Evolutionary conservation across 306 rosid genomes (phyloP).

Genomic region (Fragaria iinumae): DNA sequence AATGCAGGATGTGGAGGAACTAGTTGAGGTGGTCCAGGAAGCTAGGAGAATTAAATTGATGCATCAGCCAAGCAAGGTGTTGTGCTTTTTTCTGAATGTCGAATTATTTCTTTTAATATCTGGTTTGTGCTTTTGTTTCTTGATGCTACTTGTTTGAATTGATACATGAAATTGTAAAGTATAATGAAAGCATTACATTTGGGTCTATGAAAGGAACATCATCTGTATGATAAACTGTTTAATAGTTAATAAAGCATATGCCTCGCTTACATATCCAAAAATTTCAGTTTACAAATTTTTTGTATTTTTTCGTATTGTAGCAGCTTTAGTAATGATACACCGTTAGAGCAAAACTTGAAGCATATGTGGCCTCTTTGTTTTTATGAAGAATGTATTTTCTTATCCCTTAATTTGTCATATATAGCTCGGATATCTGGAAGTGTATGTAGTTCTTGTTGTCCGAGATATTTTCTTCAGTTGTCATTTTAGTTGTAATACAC

Average conservation of each 20-base stretch:
- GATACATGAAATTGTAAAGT: neutral
- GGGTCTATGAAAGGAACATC: neutral
- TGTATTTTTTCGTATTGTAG: neutral
- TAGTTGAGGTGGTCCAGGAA: conserved; percentile 90
- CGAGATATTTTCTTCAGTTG: neutral
- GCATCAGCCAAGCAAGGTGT: conserved; percentile 95
- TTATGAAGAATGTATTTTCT: neutral
- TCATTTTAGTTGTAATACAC: neutral
- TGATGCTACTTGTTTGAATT: neutral
- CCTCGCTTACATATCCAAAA: neutral
- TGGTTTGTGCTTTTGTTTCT: neutral
- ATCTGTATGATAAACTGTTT: neutral
- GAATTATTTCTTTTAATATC: neutral
- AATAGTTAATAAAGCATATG: neutral
- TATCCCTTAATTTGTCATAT: neutral
- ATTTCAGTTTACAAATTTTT: neutral
- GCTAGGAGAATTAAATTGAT: conserved; percentile 80
- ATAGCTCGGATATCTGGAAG: neutral
- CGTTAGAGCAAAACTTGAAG: neutral
- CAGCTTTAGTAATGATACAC: neutral
- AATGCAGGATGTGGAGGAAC: conserved; percentile 70
- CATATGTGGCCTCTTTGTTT: neutral
- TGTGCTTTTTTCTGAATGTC: conserved; percentile 20
- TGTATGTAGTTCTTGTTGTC: neutral
- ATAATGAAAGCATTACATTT: neutral